These are phyloP conservation scores for Monosporascus ibericus DNA, from an alignment of 2,329 filamentous ascomycete species.

Conservation along the genomic window DNA sequence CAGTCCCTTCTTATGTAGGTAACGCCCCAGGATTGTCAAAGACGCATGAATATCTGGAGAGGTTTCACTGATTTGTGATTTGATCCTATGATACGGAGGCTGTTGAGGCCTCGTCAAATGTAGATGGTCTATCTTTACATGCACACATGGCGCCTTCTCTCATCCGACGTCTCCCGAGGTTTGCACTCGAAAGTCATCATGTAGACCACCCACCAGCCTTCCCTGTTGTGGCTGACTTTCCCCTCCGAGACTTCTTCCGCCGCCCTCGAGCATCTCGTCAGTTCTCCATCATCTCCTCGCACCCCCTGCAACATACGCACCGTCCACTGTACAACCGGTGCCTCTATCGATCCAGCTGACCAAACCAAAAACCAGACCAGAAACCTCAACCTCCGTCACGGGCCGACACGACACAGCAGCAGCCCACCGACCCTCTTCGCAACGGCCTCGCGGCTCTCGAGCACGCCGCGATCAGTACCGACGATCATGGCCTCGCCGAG, in stretches of 20 bases:
- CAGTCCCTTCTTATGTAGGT: too few species aligned
- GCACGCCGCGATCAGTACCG: constrained; percentile 67
- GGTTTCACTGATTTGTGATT: not conserved
- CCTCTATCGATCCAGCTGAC: too few species aligned
- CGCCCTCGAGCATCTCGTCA: too few species aligned
- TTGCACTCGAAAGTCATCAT: too few species aligned
- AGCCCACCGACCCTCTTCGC: constrained; percentile 75
- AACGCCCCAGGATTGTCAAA: not conserved
- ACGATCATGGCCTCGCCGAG: constrained; percentile 81
- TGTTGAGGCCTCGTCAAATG: not conserved
- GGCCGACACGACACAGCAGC: constrained; percentile 62
- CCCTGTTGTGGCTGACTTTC: too few species aligned
- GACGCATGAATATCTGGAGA: not conserved
- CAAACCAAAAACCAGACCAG: not conserved
- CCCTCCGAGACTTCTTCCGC: too few species aligned
- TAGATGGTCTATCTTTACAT: not conserved
- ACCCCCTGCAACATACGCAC: too few species aligned
- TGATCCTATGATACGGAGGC: not conserved
- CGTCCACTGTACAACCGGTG: too few species aligned
- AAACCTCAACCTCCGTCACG: constrained; percentile 7
- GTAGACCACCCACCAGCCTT: too few species aligned
- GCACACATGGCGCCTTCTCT: too few species aligned
- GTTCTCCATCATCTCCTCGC: too few species aligned
- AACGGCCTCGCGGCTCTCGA: constrained; percentile 79
- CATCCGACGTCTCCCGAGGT: too few species aligned